phyloP scores from a whole-genome alignment of 2,329 filamentous ascomycete species.

The Beauveria rudraprayagi region DNA sequence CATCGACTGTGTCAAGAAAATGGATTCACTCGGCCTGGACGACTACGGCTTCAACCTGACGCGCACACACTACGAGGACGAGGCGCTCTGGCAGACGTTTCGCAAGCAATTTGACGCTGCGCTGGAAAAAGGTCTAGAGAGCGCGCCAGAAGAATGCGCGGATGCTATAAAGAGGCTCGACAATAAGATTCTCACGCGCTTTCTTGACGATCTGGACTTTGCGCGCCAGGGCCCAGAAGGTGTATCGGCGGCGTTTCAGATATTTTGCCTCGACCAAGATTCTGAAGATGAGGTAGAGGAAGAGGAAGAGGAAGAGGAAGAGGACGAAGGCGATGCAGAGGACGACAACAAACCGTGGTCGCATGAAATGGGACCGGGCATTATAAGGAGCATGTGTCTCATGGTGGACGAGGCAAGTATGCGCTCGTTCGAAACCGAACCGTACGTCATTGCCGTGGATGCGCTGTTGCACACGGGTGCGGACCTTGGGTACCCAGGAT shows the following conservation, averaged over 20 bases:
- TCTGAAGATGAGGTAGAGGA: background rate
- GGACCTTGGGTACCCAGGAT: background rate
- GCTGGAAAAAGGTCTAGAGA: background rate
- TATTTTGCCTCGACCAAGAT: background rate
- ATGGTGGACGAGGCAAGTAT: background rate
- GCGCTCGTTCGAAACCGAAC: background rate
- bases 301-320: background rate
- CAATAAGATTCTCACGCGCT: background rate
- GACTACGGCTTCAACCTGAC: constrained; percentile 2
- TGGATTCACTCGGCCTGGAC: background rate
- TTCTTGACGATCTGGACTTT: background rate
- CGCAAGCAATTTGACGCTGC: background rate
- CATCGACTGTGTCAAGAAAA: background rate
- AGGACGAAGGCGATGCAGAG: background rate
- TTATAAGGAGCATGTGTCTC: background rate
- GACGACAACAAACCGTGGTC: background rate
- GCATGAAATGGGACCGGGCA: background rate
- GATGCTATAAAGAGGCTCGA: background rate
- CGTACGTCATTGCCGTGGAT: constrained; percentile 3
- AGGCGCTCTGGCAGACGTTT: background rate
- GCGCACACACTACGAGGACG: background rate
- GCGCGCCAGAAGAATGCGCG: background rate
- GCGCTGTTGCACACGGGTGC: background rate
- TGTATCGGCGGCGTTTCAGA: background rate
- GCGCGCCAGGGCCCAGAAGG: background rate